Base-by-base conservation (phyloP, 371 early-diverging fungal species). In the Hamiltosporidium tvaerminnensis region DNA sequence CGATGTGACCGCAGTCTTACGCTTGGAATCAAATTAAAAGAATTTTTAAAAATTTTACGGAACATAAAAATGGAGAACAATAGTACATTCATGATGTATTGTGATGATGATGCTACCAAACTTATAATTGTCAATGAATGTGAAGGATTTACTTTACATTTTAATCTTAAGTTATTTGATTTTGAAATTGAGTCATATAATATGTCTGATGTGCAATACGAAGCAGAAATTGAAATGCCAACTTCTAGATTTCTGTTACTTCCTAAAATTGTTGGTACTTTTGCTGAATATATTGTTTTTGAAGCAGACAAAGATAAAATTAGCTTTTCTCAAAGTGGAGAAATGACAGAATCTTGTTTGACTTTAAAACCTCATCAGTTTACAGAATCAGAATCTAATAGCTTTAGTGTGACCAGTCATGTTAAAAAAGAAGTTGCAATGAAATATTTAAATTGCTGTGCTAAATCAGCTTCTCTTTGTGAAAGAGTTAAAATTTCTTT, bases 1-100 rank as follows among this genome's bases (percentile, higher is more conserved):
- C 48, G 80, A 31, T 75, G 76, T 55, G 80, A 80, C 53, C 65
- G 68, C 35, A 66, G 71, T 30, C 47, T 77, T 1, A 47, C 38
- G 5, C 48, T 80, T 2, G 77, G 74, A 10, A 44, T 79, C 2
- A 68, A 73, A 57, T 38, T 76, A 0, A 67, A 68, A 59, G 55
- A 38, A 2, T 68, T 76, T 32, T 52, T 66, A 2, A 67, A 65
- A 31, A 63, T 76, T 47, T 56, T 79, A n/a, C 68, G 58, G 52
- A 65, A 66, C 33, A 44, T 76, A 9, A 68, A 55, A 7, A 39
- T 71, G 34, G 65, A 69, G 2, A 61, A 38, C 1, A 49, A 53
- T 32, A 47, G 49, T 32, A 16, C 39, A 14, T 53, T 71, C 2
- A 39, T 16, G 9, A 10, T 70, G 14, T 39, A 47, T 35, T 63